Evolutionary conservation across 163 green algal genomes (phyloP), one percentile per base, ranked within the genome.

Genomic region (Chlamydomonas reinhardtii): DNA sequence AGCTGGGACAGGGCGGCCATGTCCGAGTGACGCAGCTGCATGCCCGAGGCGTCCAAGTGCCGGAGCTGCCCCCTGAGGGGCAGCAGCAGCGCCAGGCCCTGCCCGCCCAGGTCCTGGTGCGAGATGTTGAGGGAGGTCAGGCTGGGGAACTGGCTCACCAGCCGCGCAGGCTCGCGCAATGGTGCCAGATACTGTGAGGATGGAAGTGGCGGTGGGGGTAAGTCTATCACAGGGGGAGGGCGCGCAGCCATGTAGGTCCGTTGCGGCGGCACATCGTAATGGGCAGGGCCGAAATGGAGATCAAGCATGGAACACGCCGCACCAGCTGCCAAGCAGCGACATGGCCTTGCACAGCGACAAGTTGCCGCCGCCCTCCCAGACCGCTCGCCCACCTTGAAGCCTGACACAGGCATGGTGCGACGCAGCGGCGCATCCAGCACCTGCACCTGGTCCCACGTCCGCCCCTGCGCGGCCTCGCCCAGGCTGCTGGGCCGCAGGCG

Each of bases 31-130:
- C 24, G 1, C 20, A 85, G 20, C 20, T n/a, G 17, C 31, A 68
- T 73, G 29, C 52, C 32, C 12, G 78, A 85, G 31, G 39, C 43
- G 52, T 85, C 78, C 22, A 85, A 68, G 16, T 76, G 68, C 68
- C 62, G 78, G 8, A 85, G 54, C 2, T 20, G 48, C 24, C 52
- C 52, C 1, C 66, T 48, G 22, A 85, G 52, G 31, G 68, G 66
- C 31, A 31, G 31, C n/a, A 85, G 52, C n/a, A 37, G 20, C 1
- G 31, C 5, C 19, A 85, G 78, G 14, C 66, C 68, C 6, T 59
- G 24, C 11, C 6, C 2, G 5, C 68, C 78, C 9, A 85, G 68
- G 16, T 77, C n/a, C 52, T 85, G 78, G 27, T 65, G 39, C 8
- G 76, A 20, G 24, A 84, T 32, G n/a, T 75, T 68, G 6, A 84